Conservation (phyloP, 352 stramenopile genomes). For the Phytophthora fragariae region DNA sequence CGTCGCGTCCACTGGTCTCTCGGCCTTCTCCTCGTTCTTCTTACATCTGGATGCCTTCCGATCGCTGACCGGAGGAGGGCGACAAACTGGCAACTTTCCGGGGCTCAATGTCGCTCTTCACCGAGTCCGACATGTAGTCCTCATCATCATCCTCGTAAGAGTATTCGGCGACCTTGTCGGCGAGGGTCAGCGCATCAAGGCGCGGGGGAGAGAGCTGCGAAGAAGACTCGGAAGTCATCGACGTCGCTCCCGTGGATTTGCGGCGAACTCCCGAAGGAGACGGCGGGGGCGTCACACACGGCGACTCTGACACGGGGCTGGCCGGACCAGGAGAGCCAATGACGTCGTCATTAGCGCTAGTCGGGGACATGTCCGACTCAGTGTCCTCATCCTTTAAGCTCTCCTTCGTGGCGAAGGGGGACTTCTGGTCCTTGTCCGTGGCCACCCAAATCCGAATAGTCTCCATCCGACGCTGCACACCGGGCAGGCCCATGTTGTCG, state of each 20-base stretch:
- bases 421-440: conserved; percentile 89
- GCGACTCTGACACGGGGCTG: conserved; percentile 57
- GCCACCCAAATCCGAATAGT: conserved; percentile 90
- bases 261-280: conserved; percentile 52
- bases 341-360: conserved; percentile 51
- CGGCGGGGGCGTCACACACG: conserved; percentile 49
- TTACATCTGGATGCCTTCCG: conserved; percentile 81
- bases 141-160: conserved; percentile 63
- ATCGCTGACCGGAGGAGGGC: conserved; percentile 54
- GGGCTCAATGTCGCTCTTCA: conserved; percentile 81
- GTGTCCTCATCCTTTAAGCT: conserved; percentile 69
- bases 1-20: conserved; percentile 23
- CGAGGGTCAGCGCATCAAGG: conserved; percentile 55
- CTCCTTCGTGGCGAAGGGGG: conserved; percentile 65
- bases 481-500: conserved; percentile 66
- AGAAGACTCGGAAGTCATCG: conserved; percentile 53
- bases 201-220: conserved; percentile 49
- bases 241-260: conserved; percentile 51
- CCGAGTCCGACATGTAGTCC: conserved; percentile 76
- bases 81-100: conserved; percentile 69
- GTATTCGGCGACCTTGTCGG: conserved; percentile 47
- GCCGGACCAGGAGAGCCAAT: conserved; percentile 58
- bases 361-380: conserved; percentile 66
- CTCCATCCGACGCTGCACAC: conserved; percentile 68
- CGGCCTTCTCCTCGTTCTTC: conserved; percentile 24